Percentiles rank a stretch among this genome's conserved stretches.
These are phyloP conservation scores for Diddensiella transvaalensis DNA, from an alignment of 805 yeast genomes.

Conservation along the genomic window DNA sequence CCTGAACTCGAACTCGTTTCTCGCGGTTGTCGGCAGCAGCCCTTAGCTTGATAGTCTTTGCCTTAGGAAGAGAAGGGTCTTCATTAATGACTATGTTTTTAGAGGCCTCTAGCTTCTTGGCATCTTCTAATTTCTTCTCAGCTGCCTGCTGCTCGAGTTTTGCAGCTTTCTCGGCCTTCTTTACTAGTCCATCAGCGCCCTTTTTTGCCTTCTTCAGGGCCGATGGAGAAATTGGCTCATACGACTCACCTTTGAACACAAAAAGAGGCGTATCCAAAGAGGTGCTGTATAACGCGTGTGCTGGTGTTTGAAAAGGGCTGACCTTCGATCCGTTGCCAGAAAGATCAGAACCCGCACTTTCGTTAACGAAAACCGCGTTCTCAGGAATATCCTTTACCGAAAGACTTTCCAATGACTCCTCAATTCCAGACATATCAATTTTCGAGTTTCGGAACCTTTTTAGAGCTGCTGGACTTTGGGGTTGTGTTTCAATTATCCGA, in stretches of 20 bases:
- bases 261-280: slow-evolving; percentile 44
- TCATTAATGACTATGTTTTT: slow-evolving; percentile 71
- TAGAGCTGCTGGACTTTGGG: too few species aligned
- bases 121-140: slow-evolving; percentile 64
- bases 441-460: too few species aligned
- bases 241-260: slow-evolving; percentile 63
- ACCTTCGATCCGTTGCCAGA: slow-evolving; percentile 59
- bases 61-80: slow-evolving; percentile 69
- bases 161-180: slow-evolving; percentile 67
- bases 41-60: slow-evolving; percentile 63
- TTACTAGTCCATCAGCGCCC: slow-evolving; percentile 88
- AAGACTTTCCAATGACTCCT: slow-evolving; percentile 19
- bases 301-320: slow-evolving; percentile 75
- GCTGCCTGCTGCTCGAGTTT: slow-evolving; percentile 49
- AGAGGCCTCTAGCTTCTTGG: slow-evolving; percentile 71
- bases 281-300: slow-evolving; percentile 65
- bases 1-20: slow-evolving; percentile 71
- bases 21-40: slow-evolving; percentile 54
- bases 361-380: slow-evolving; percentile 60
- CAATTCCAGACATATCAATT: slow-evolving; percentile 21
- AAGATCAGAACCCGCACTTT: slow-evolving; percentile 64
- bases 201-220: slow-evolving; percentile 95
- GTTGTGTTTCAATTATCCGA: too few species aligned
- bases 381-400: slow-evolving; percentile 14
- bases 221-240: slow-evolving; percentile 76